Percentiles rank a stretch among this genome's conserved stretches.
phyloP scores from a whole-genome alignment of 2,329 filamentous ascomycete species.

The Trichoderma afroharzianum region DNA sequence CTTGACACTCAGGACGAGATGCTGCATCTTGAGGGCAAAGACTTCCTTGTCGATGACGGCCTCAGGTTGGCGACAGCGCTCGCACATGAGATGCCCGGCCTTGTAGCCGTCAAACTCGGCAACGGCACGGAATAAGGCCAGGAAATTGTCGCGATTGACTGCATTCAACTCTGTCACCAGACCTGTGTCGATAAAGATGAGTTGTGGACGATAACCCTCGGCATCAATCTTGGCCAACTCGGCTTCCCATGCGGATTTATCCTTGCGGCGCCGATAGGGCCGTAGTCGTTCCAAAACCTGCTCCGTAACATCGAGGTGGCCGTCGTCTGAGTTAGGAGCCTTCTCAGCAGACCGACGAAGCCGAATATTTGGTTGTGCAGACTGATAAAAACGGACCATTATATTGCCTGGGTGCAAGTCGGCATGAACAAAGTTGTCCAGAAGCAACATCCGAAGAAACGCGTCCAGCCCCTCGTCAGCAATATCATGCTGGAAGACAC shows the following conservation, averaged over 20 bases:
- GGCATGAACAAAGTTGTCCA: slow-evolving; percentile 97
- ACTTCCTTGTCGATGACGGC: slow-evolving; percentile 85
- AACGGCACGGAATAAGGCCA: slow-evolving; percentile 92
- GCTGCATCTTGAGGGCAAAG: slow-evolving; percentile 95
- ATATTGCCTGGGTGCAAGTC: slow-evolving; percentile 97
- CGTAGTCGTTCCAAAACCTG: slow-evolving; percentile 76
- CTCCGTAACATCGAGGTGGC: slow-evolving; percentile 75
- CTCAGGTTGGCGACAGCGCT: slow-evolving; percentile 87
- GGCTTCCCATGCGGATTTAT: slow-evolving; percentile 66
- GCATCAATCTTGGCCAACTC: slow-evolving; percentile 73
- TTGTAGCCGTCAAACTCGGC: slow-evolving; percentile 97
- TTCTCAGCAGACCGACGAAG: slow-evolving; percentile 28
- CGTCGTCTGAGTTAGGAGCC: slow-evolving; percentile 37
- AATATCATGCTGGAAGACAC: slow-evolving; percentile 89
- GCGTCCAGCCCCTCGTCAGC: slow-evolving; percentile 93
- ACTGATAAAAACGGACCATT: slow-evolving; percentile 97
- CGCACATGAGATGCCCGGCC: slow-evolving; percentile 92
- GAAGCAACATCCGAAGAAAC: slow-evolving; percentile 91
- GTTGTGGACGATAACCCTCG: slow-evolving; percentile 87
- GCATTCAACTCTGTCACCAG: slow-evolving; percentile 90
- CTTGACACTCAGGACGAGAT: slow-evolving; percentile 88
- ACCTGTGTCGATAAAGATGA: slow-evolving; percentile 97
- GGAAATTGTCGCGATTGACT: slow-evolving; percentile 81
- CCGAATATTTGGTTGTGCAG: slow-evolving; percentile 64
- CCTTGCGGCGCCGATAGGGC: slow-evolving; percentile 61